These are phyloP conservation scores for Sarocladium brachiariae DNA, from an alignment of 2,329 filamentous ascomycete genomes.

Conservation along the genomic window DNA sequence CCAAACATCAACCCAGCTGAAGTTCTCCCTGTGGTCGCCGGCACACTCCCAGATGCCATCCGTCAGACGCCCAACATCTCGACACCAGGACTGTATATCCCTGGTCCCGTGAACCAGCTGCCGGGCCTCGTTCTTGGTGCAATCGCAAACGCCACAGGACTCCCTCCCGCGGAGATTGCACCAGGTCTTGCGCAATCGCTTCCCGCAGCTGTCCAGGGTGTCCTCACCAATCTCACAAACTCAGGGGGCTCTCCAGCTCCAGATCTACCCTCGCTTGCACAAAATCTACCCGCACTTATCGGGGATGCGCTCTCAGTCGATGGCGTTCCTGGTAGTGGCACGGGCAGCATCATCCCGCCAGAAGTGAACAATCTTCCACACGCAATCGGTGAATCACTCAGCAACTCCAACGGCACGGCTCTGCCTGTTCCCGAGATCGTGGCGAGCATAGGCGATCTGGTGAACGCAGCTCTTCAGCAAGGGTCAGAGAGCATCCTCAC, in stretches of 20 bases:
- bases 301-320: constrained; percentile 2
- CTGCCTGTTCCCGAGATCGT: background rate
- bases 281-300: background rate
- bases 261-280: background rate
- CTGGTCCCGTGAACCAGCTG: background rate
- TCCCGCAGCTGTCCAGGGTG: background rate
- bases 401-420: background rate
- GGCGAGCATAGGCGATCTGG: background rate
- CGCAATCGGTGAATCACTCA: background rate
- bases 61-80: constrained; percentile 2
- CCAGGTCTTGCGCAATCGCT: constrained; percentile 2
- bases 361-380: background rate
- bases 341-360: background rate
- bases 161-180: background rate
- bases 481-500: background rate
- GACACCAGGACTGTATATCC: background rate
- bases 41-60: background rate
- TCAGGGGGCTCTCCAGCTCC: background rate
- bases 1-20: background rate
- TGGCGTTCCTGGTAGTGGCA: background rate
- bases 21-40: constrained; percentile 1
- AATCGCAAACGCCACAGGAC: background rate
- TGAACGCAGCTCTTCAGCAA: background rate
- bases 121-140: constrained; percentile 1
- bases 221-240: background rate